A percentile compares a stretch with the other conserved stretches of the same genome.
phyloP scores from a whole-genome alignment of 2,329 filamentous ascomycete species.

The Fusarium siculi region DNA sequence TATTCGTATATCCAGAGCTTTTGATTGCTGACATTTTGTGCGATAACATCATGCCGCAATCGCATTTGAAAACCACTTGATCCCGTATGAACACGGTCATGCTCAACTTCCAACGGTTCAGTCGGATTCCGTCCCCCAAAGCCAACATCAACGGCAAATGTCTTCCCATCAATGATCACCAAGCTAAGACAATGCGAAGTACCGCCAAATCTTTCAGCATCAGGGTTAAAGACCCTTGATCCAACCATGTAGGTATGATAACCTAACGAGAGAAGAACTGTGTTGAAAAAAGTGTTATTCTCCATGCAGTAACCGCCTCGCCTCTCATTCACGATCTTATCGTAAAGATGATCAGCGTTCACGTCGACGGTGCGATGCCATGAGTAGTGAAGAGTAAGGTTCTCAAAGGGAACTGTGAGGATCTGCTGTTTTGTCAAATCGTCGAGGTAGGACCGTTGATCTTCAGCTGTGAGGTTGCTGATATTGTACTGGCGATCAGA shows the following conservation, averaged over 20 bases:
- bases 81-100: neutral
- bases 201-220: neutral
- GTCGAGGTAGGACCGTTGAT: neutral
- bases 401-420: constrained; percentile 14
- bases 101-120: neutral
- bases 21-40: constrained; percentile 6
- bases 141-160: constrained; percentile 22
- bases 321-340: constrained; percentile 16
- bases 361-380: constrained; percentile 12
- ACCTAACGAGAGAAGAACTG: constrained; percentile 3
- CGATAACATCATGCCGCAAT: neutral
- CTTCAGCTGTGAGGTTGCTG: neutral
- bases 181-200: constrained; percentile 18
- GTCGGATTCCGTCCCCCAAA: constrained; percentile 11
- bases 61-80: constrained; percentile 14
- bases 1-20: constrained; percentile 29
- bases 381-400: constrained; percentile 27
- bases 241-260: constrained; percentile 11
- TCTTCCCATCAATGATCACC: neutral
- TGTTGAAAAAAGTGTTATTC: constrained; percentile 24
- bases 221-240: constrained; percentile 13
- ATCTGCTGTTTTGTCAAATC: neutral
- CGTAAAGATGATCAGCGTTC: constrained; percentile 11
- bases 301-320: constrained; percentile 31
- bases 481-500: neutral